Evolutionary conservation across 163 green algal species (phyloP).

Genomic region (Scenedesmus sp.): DNA sequence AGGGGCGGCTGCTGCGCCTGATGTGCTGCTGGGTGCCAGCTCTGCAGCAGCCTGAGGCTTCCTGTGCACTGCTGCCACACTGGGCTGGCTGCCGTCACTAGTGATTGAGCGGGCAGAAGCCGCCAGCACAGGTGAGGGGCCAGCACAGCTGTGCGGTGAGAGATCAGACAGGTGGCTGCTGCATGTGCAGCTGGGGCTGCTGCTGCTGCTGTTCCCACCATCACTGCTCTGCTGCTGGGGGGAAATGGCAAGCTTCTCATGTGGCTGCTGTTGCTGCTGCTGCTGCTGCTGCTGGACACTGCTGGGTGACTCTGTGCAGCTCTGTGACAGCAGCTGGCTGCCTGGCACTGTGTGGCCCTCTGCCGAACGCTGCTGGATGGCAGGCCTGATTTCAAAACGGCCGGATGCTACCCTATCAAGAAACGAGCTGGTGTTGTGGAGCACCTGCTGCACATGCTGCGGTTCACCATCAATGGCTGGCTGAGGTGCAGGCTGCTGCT

Average conservation of each 20-base stretch:
- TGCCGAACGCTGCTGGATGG: background rate
- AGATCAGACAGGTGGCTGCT: background rate
- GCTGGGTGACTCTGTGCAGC: background rate
- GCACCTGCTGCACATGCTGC: background rate
- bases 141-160: background rate
- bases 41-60: background rate
- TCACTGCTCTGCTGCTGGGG: background rate
- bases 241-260: background rate
- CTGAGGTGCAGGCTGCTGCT: background rate
- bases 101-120: background rate
- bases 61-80: background rate
- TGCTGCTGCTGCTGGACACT: background rate
- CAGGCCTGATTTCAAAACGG: background rate
- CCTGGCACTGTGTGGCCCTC: background rate
- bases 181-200: background rate
- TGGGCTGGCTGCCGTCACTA: background rate
- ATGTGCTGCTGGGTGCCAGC: background rate
- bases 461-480: background rate
- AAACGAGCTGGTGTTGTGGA: background rate
- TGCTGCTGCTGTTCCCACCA: background rate
- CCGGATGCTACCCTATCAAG: background rate
- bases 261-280: background rate
- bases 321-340: background rate
- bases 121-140: no score
- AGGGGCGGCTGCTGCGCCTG: background rate